These are phyloP conservation scores for Oenanthe javanica DNA, from an alignment of 140 eudicot species.

Conservation along the genomic window DNA sequence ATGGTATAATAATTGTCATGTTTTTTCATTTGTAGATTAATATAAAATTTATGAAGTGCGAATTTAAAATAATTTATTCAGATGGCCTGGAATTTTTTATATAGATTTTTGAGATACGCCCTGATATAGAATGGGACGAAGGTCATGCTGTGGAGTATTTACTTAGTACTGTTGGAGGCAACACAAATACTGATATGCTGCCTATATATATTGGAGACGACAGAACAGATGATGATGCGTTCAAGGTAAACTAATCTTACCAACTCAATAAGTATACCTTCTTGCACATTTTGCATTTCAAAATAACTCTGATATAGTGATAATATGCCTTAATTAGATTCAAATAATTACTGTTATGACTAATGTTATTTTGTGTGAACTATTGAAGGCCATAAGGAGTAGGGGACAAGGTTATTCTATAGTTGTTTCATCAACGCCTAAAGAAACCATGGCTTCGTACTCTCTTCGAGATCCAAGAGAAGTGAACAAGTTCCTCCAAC, in stretches of 20 bases:
- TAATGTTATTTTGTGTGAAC: neutral
- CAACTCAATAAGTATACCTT: neutral
- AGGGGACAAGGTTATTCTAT: slow-evolving; percentile 33
- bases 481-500: slow-evolving; percentile 18
- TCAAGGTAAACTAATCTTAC: slow-evolving; percentile 21
- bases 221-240: slow-evolving; percentile 38
- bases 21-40: neutral
- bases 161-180: slow-evolving; percentile 28
- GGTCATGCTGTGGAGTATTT: slow-evolving; percentile 41
- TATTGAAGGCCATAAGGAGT: slow-evolving; percentile 20
- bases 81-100: neutral
- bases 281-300: neutral
- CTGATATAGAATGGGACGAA: slow-evolving; percentile 38
- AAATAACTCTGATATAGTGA: neutral
- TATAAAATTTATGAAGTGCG: neutral
- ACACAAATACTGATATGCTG: slow-evolving; percentile 25
- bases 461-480: slow-evolving; percentile 33
- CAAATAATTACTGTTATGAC: neutral
- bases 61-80: too few species aligned
- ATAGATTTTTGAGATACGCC: slow-evolving; percentile 41
- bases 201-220: slow-evolving; percentile 43
- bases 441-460: slow-evolving; percentile 35
- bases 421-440: slow-evolving; percentile 32
- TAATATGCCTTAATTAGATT: neutral
- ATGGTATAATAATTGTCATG: slow-evolving; percentile 13